Conservation (phyloP, 768 basidiomycete genomes). For the Cubamyces lactineus region DNA sequence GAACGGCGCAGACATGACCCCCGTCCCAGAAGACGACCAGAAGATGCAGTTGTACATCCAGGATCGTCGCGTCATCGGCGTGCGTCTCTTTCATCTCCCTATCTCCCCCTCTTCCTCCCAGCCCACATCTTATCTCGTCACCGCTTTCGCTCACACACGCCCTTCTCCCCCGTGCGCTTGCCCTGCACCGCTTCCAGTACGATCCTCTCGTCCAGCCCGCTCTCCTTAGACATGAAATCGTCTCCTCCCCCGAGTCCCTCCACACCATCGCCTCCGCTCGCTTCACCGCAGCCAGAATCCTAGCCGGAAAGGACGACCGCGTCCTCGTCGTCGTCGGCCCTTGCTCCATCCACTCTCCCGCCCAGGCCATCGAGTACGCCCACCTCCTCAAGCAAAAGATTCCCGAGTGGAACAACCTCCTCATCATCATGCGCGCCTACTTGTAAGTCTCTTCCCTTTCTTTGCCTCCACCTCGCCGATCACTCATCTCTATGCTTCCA, state of each 20-base stretch:
- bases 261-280: conserved; percentile 81
- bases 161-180: neutral
- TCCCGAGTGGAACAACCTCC: conserved; percentile 69
- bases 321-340: conserved; percentile 93
- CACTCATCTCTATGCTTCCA: conserved; percentile 37
- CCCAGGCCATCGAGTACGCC: conserved; percentile 85
- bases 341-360: conserved; percentile 90
- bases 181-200: conserved; percentile 56
- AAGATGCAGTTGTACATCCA: conserved; percentile 75
- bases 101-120: conserved; percentile 9
- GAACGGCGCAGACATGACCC: conserved; percentile 45
- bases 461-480: conserved; percentile 12
- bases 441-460: conserved; percentile 63
- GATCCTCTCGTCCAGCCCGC: conserved; percentile 96
- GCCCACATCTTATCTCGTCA: conserved; percentile 9
- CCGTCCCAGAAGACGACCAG: conserved; percentile 65
- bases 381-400: conserved; percentile 70
- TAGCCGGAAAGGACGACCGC: conserved; percentile 84
- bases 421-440: conserved; percentile 96
- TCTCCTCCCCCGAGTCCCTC: conserved; percentile 63
- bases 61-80: conserved; percentile 80
- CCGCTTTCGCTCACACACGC: conserved; percentile 10
- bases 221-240: conserved; percentile 85
- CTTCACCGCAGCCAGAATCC: conserved; percentile 74
- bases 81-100: conserved; percentile 42